Percentiles rank a stretch among this genome's conserved stretches.
Conservation (phyloP, 768 basidiomycete species). For the Russula griseocarnosa region DNA sequence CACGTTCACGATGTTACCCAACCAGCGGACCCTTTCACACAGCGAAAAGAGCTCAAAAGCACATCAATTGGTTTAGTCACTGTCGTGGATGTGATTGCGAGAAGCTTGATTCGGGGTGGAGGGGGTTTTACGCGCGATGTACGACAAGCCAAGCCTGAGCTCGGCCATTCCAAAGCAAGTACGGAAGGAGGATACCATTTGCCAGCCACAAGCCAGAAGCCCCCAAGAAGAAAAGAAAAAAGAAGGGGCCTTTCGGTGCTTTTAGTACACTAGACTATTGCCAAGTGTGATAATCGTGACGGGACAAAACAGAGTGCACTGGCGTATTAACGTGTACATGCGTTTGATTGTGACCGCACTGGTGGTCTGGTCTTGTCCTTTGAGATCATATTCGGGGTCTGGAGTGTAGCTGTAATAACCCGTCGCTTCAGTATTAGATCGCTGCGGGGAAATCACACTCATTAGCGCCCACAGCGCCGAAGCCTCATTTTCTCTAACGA, state of each 20-base stretch:
- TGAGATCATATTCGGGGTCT: not conserved
- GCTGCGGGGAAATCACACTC: constrained; percentile 1
- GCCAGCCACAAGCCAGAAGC: not conserved
- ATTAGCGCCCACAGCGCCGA: constrained; percentile 2
- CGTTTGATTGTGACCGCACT: not conserved
- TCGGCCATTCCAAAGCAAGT: not conserved
- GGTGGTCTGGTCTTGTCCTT: not conserved
- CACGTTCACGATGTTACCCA: not conserved
- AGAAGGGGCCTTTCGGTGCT: not conserved
- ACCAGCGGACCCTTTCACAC: constrained; percentile 15
- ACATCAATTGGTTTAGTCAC: constrained; percentile 4
- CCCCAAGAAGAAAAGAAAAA: not conserved
- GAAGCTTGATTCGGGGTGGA: not conserved
- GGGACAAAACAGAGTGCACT: not conserved
- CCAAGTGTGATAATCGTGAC: not conserved
- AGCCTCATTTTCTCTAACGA: constrained; percentile 8
- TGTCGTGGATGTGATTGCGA: not conserved
- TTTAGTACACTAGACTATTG: not conserved
- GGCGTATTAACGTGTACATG: not conserved
- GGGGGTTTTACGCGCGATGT: not conserved
- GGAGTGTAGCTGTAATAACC: not conserved
- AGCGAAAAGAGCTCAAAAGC: constrained; percentile 18
- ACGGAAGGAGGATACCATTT: not conserved
- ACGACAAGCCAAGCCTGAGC: not conserved
- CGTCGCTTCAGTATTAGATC: not conserved